Evolutionary conservation across 331 rosid species (phyloP).

Genomic region (Quercus lobata): DNA sequence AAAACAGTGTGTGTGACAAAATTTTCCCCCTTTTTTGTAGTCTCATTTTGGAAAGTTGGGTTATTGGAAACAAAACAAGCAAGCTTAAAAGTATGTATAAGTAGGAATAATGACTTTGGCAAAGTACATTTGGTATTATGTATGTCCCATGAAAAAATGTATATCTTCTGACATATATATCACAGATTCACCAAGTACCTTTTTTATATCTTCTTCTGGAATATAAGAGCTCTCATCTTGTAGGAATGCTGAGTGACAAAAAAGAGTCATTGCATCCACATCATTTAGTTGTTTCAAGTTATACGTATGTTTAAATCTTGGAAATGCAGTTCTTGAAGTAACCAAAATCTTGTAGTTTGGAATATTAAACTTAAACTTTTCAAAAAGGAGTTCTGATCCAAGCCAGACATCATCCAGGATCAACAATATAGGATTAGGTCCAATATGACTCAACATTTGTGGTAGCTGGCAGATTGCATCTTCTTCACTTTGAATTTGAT

Average conservation of each 20-base stretch:
- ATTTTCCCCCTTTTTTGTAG: background rate
- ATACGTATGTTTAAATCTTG: constrained; percentile 32
- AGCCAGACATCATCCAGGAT: constrained; percentile 77
- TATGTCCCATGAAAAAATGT: background rate
- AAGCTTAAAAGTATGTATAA: background rate
- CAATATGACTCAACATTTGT: constrained; percentile 29
- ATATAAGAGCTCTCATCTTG: constrained; percentile 18
- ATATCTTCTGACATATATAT: background rate
- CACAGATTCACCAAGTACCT: constrained; percentile 30
- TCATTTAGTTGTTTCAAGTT: constrained; percentile 31
- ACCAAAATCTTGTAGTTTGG: constrained; percentile 58
- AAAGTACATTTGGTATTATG: background rate
- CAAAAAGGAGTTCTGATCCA: constrained; percentile 42
- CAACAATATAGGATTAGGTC: constrained; percentile 35
- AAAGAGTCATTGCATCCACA: constrained; percentile 45
- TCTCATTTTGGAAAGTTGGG: background rate
- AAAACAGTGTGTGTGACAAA: background rate
- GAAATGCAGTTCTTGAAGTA: constrained; percentile 58
- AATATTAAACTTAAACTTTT: constrained; percentile 30
- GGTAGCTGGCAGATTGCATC: constrained; percentile 32
- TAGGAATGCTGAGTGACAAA: constrained; percentile 37
- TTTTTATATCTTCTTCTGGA: constrained; percentile 23
- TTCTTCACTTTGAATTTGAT: constrained; percentile 27
- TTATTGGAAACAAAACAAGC: background rate
- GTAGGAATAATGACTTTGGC: background rate